Conservation (phyloP, 495 filamentous ascomycete species). For the Trichoderma virens region DNA sequence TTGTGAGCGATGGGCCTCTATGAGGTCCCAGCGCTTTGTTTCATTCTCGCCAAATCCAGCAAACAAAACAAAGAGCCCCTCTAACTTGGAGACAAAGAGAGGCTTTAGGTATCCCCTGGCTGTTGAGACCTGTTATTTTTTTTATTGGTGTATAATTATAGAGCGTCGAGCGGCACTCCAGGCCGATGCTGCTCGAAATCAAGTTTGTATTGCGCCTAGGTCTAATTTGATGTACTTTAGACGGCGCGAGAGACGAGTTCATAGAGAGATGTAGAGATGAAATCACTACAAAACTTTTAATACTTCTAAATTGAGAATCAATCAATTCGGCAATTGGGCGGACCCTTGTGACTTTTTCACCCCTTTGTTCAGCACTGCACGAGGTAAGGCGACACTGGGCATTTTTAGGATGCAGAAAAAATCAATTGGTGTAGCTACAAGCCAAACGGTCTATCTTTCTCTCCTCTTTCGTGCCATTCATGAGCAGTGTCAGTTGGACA, state of each 20-base stretch:
- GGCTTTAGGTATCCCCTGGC: conserved; percentile 5
- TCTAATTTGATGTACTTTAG: conserved; percentile 10
- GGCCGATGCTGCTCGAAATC: conserved; percentile 2
- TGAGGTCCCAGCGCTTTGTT: neutral
- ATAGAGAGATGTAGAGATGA: conserved; percentile 12
- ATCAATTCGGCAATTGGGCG: no score
- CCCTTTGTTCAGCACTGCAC: neutral
- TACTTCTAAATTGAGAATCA: neutral
- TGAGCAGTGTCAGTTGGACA: neutral
- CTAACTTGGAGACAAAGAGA: conserved; percentile 3
- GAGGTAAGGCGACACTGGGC: neutral
- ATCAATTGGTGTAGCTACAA: conserved; percentile 8
- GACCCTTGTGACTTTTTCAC: neutral
- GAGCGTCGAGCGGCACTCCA: conserved; percentile 4
- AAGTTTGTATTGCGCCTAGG: neutral
- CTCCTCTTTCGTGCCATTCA: conserved; percentile 1
- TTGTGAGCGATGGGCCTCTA: neutral
- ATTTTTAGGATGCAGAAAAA: neutral
- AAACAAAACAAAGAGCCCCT: neutral
- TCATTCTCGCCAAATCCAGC: neutral
- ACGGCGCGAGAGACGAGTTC: conserved; percentile 1
- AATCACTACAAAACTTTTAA: neutral
- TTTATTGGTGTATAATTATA: conserved; percentile 12
- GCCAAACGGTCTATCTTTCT: neutral
- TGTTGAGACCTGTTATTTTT: conserved; percentile 2